Evolutionary conservation across 768 basidiomycete genomes (phyloP).

Genomic region (Stropharia rugosoannulata): DNA sequence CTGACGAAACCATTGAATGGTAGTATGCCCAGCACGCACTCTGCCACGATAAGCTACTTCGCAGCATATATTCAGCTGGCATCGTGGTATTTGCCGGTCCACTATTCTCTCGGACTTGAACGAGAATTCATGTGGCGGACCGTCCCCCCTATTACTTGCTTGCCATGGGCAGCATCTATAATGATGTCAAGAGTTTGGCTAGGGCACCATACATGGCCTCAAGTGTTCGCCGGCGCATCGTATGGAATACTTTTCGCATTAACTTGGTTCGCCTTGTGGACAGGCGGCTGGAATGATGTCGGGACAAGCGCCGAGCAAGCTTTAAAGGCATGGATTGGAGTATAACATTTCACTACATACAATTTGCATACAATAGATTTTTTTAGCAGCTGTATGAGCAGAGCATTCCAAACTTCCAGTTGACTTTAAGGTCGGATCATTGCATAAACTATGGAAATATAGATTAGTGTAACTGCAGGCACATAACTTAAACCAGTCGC

Average conservation of each 20-base stretch:
- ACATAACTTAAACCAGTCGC: no score
- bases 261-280: constrained; percentile 64
- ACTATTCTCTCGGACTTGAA: constrained; percentile 44
- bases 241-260: constrained; percentile 55
- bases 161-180: constrained; percentile 57
- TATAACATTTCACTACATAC: background rate
- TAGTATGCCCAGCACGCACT: constrained; percentile 87
- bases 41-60: constrained; percentile 65
- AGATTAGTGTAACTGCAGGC: no score
- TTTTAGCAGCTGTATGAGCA: background rate
- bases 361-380: background rate
- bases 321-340: constrained; percentile 7
- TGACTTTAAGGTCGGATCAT: no score
- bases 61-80: constrained; percentile 61
- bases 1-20: background rate
- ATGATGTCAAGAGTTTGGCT: constrained; percentile 70
- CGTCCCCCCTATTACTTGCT: constrained; percentile 41
- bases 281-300: constrained; percentile 23
- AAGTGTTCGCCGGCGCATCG: constrained; percentile 58
- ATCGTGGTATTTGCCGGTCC: constrained; percentile 55
- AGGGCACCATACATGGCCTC: constrained; percentile 72
- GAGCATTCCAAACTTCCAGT: no score
- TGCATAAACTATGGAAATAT: no score
- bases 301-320: constrained; percentile 22
- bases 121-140: constrained; percentile 35